phyloP scores from a whole-genome alignment of 2,329 filamentous ascomycete species.

The Xylaria sp. region DNA sequence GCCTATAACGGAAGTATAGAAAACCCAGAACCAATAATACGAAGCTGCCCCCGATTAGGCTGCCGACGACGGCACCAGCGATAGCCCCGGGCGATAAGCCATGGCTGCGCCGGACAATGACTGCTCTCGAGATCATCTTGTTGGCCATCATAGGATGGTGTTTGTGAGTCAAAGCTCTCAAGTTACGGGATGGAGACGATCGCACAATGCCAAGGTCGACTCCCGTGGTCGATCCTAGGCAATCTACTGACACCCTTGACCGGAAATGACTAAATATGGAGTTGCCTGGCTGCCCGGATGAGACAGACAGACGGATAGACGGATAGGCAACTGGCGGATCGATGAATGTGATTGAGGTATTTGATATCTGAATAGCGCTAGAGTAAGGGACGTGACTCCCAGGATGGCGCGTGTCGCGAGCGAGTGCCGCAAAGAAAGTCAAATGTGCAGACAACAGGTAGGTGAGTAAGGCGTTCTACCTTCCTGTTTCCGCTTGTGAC shows the following conservation, averaged over 20 bases:
- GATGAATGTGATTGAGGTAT: constrained; percentile 20
- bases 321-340: not conserved
- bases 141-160: constrained; percentile 27
- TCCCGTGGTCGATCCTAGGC: constrained; percentile 10
- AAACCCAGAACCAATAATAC: constrained; percentile 48
- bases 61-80: constrained; percentile 49
- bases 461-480: constrained; percentile 15
- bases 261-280: constrained; percentile 7
- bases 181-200: constrained; percentile 1
- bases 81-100: constrained; percentile 47
- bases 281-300: constrained; percentile 23
- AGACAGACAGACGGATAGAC: constrained; percentile 12
- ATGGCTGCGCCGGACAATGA: constrained; percentile 43
- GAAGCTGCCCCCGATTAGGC: constrained; percentile 46
- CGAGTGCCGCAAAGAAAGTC: not conserved
- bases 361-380: constrained; percentile 4
- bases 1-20: constrained; percentile 49
- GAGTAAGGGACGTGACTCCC: constrained; percentile 8
- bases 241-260: constrained; percentile 15
- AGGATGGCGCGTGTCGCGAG: not conserved
- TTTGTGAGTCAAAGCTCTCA: constrained; percentile 16
- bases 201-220: constrained; percentile 15
- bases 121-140: constrained; percentile 33
- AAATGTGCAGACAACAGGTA: not conserved
- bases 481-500: constrained; percentile 9